A percentile compares a stretch with the other conserved stretches of the same genome.
Conservation (phyloP, 2,329 filamentous ascomycete genomes). For the Sporothrix protearum region DNA sequence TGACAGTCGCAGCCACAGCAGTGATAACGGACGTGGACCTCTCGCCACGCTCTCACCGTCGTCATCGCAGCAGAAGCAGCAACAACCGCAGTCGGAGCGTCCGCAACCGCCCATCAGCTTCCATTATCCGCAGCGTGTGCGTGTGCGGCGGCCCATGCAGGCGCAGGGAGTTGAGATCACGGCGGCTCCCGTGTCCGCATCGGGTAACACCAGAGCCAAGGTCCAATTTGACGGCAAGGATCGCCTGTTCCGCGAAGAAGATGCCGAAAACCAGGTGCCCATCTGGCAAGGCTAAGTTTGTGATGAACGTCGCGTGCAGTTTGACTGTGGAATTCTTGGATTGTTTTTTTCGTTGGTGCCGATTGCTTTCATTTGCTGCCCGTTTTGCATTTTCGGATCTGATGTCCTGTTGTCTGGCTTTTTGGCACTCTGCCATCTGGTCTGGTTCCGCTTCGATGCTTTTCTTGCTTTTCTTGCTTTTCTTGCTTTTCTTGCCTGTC, state of each 20-base stretch:
- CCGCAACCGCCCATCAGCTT: conserved; percentile 31
- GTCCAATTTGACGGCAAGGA: conserved; percentile 8
- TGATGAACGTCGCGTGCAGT: background rate
- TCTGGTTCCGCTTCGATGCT: background rate
- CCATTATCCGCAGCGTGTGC: conserved; percentile 34
- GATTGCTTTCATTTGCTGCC: background rate
- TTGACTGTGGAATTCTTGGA: no score
- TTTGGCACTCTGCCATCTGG: background rate
- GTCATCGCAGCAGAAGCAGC: conserved; percentile 1
- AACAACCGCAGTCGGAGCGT: background rate
- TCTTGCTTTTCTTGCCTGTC: background rate
- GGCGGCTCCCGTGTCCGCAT: background rate
- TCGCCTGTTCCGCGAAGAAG: background rate
- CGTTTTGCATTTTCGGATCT: background rate
- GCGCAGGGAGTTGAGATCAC: conserved; percentile 16
- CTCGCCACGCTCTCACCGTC: background rate
- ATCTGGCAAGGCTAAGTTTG: conserved; percentile 15
- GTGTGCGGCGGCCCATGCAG: conserved; percentile 22
- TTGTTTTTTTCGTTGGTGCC: background rate
- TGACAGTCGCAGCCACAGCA: background rate
- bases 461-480: no score
- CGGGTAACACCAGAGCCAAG: background rate
- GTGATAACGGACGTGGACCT: background rate
- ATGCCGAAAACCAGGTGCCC: conserved; percentile 20
- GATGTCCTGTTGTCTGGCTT: background rate